phyloP scores from a whole-genome alignment of 768 basidiomycete genomes.

The Trichaptum fuscoviolaceum region DNA sequence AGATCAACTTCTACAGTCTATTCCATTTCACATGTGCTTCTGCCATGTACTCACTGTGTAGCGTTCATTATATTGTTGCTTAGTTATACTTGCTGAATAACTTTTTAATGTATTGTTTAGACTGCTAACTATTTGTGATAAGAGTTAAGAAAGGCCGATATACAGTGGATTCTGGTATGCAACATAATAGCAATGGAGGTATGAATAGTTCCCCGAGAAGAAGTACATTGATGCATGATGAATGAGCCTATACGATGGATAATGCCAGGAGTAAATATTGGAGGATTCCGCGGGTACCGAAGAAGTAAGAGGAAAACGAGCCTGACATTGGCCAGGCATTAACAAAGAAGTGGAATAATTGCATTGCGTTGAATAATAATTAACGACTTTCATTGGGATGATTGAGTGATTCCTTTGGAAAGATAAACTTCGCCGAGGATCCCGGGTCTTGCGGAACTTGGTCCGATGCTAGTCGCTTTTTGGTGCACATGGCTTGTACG shows the following conservation, averaged over 20 bases:
- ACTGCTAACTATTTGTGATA: background rate
- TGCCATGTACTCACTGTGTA: background rate
- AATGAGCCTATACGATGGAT: slow-evolving; percentile 45
- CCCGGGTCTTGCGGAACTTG: background rate
- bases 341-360: background rate
- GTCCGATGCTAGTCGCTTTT: background rate
- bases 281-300: slow-evolving; percentile 5
- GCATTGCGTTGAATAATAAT: background rate
- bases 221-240: slow-evolving; percentile 7
- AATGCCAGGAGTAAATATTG: slow-evolving; percentile 15
- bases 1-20: no score
- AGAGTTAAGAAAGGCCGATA: background rate
- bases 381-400: background rate
- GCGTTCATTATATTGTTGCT: background rate
- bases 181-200: background rate
- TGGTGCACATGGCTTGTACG: background rate
- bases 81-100: background rate
- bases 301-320: background rate
- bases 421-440: background rate
- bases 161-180: background rate
- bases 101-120: background rate
- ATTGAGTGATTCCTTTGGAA: background rate
- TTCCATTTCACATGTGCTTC: no score
- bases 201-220: background rate
- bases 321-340: background rate